Base-by-base conservation (phyloP, 2,329 filamentous ascomycete genomes). In the Hirsutella thompsonii region DNA sequence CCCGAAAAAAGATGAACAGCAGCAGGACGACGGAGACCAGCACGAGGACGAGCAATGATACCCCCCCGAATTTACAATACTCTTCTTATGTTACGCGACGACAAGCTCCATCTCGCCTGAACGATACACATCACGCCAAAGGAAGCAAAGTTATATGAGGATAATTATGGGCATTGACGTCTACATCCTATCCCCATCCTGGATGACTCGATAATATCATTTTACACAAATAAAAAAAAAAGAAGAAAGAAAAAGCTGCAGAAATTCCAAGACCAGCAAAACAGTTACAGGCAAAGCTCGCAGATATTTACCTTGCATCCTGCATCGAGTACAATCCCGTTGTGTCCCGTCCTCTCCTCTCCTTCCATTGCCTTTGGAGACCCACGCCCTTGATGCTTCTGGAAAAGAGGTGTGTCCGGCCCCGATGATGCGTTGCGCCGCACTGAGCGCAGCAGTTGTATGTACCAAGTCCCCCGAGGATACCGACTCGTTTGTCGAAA, bases 221-320 rank as follows among this genome's bases (percentile, higher is more conserved):
- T 47, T 46, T 53, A 52, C 49, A 52, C 23, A 26, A 26, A 11
- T 26, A 48, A 52, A 39, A 50, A 46, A 45, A 48, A 50, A 43
- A 49, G 46, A 46, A 47, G 44, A 44, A 44, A 42, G 47, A 34
- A 43, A 43, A 39, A 14, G 34, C 30, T 3, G 45, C 30, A 44
- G 44, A 44, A 42, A 44, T 43, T 34, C n/a, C 39, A 44, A 39
- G 54, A 48, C 43, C 47, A 50, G 41, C 45, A 39, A n/a, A 40
- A 40, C 19, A 35, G 16, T 18, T 18, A 23, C n/a, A 35, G 20
- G 20, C 38, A 38, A 26, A 46, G 44, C 43, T 46, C 41, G 41
- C 37, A 43, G 23, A 36, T 41, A 38, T 43, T 43, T 20, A 43
- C 34, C 41, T 30, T 38, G 41, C 30, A 20, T 38, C 18, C 21